phyloP scores from a whole-genome alignment of 345 rosid genomes.

The Aquilaria malaccensis region DNA sequence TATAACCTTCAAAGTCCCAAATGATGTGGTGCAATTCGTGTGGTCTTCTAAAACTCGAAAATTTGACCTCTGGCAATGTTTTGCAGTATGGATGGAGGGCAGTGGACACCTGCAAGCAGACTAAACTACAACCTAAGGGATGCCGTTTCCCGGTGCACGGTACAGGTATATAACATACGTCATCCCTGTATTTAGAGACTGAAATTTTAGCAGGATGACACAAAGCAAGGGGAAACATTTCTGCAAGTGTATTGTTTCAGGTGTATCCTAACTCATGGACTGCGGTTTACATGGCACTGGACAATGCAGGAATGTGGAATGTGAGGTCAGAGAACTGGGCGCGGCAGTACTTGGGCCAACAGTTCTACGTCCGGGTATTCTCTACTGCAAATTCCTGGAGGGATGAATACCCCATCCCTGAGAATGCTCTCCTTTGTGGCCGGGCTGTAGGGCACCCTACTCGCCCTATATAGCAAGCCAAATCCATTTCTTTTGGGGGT shows the following conservation, averaged over 20 bases:
- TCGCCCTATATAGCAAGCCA: slow-evolving; percentile 1
- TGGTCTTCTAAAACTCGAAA: background rate
- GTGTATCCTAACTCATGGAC: slow-evolving; percentile 74
- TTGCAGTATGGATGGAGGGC: slow-evolving; percentile 67
- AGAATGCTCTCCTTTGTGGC: slow-evolving; percentile 55
- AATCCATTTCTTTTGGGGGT: too few species aligned
- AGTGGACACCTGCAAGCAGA: slow-evolving; percentile 59
- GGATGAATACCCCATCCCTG: slow-evolving; percentile 62
- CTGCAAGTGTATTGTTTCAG: slow-evolving; percentile 19
- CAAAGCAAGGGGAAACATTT: background rate
- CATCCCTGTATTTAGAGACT: background rate
- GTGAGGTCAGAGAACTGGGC: slow-evolving; percentile 70
- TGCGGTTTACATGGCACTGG: slow-evolving; percentile 59
- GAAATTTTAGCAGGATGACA: too few species aligned
- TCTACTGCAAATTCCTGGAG: slow-evolving; percentile 54
- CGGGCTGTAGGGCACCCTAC: slow-evolving; percentile 33
- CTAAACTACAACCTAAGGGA: slow-evolving; percentile 51
- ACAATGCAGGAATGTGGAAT: slow-evolving; percentile 81
- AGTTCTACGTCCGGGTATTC: slow-evolving; percentile 52
- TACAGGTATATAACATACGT: slow-evolving; percentile 35
- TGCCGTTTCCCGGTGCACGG: slow-evolving; percentile 55
- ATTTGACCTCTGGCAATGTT: background rate
- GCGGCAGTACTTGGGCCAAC: slow-evolving; percentile 62
- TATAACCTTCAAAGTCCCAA: background rate
- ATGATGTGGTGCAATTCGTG: background rate